Evolutionary conservation across 2,329 filamentous ascomycete species (phyloP).

Genomic region (Fusarium irregulare): DNA sequence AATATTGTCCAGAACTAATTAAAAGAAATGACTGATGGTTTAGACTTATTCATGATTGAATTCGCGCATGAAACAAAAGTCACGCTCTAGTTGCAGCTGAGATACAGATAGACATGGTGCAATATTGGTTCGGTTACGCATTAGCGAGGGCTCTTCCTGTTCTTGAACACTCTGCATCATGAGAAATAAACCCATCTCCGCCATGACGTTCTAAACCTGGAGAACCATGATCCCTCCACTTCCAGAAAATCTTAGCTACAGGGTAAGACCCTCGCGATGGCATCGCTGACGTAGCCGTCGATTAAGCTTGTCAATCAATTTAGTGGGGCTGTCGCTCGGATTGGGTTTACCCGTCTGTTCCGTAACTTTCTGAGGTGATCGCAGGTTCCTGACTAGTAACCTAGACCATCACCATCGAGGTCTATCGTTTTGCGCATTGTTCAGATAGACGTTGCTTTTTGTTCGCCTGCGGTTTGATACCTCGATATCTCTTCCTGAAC

Average conservation of each 20-base stretch:
- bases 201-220: not conserved
- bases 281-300: slow-evolving; percentile 33
- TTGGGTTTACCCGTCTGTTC: slow-evolving; percentile 36
- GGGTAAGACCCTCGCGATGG: slow-evolving; percentile 33
- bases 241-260: not conserved
- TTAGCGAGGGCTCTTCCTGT: not conserved
- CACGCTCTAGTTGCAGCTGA: not conserved
- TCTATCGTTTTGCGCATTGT: not conserved
- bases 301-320: not conserved
- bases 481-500: slow-evolving; percentile 7
- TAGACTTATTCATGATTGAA: not conserved
- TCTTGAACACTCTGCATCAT: not conserved
- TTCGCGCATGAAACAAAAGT: not conserved
- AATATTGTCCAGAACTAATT: not conserved
- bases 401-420: slow-evolving; percentile 22
- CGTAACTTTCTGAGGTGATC: slow-evolving; percentile 13
- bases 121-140: not conserved
- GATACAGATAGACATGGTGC: not conserved
- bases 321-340: slow-evolving; percentile 22
- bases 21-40: not conserved
- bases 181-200: not conserved
- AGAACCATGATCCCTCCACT: not conserved
- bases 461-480: slow-evolving; percentile 2
- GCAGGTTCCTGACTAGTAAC: slow-evolving; percentile 9
- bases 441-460: not conserved